A percentile compares a stretch with the other conserved stretches of the same genome.
These are phyloP conservation scores for Geranium brycei DNA, from an alignment of 345 rosid genomes.

Conservation along the genomic window DNA sequence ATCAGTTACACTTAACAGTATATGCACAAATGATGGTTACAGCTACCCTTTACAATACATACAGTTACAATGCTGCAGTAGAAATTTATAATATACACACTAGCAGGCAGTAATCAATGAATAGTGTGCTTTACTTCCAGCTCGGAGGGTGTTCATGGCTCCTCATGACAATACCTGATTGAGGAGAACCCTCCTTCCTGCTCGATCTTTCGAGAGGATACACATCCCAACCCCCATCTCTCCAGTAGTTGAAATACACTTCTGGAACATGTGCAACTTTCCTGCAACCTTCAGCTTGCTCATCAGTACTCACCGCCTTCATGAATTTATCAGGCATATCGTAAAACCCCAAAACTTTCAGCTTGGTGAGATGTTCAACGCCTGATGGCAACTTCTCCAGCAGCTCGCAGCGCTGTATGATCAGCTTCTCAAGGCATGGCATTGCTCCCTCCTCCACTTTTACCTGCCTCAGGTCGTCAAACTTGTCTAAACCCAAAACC, in stretches of 20 bases:
- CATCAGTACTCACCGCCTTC: slow-evolving; percentile 5
- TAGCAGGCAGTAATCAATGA: too few species aligned
- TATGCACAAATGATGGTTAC: too few species aligned
- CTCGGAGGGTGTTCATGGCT: slow-evolving; percentile 11
- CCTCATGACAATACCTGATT: slow-evolving; percentile 5
- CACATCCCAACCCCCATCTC: slow-evolving; percentile 23
- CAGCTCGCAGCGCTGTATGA: slow-evolving; percentile 16
- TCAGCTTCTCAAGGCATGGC: slow-evolving; percentile 19
- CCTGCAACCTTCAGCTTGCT: slow-evolving; percentile 10
- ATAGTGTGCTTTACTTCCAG: slow-evolving; percentile 8
- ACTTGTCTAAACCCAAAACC: slow-evolving; percentile 21
- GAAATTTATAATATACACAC: too few species aligned
- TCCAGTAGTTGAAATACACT: slow-evolving; percentile 19
- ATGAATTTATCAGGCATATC: slow-evolving; percentile 25
- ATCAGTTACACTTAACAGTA: too few species aligned
- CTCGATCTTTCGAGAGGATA: slow-evolving; percentile 11
- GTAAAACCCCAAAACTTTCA: slow-evolving; percentile 18
- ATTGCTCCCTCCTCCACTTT: slow-evolving; percentile 20
- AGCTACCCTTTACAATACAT: not conserved
- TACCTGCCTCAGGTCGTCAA: slow-evolving; percentile 16
- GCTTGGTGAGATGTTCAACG: slow-evolving; percentile 17
- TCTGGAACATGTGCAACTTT: slow-evolving; percentile 20
- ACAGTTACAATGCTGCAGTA: too few species aligned
- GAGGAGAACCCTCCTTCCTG: not conserved
- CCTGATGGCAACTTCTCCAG: slow-evolving; percentile 20